These are phyloP conservation scores for Aspergillus sp. DNA, from an alignment of 2,329 filamentous ascomycete species.

Conservation along the genomic window DNA sequence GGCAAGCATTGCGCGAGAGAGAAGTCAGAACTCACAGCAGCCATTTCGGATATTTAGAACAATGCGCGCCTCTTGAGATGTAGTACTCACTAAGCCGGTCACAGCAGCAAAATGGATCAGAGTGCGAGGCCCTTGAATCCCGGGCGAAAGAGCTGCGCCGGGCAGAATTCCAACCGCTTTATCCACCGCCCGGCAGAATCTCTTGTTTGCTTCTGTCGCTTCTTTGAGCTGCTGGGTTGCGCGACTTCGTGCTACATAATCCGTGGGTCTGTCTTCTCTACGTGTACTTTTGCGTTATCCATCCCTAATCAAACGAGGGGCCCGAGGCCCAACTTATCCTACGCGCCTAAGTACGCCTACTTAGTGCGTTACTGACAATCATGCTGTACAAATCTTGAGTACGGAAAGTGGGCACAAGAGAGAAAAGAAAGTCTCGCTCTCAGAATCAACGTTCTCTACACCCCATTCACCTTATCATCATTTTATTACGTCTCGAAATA, in stretches of 20 bases:
- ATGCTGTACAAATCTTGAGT: background rate
- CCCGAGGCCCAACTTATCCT: too few species aligned
- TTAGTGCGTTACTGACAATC: background rate
- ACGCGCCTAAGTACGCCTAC: too few species aligned
- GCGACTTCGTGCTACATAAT: background rate
- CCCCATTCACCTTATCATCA: background rate
- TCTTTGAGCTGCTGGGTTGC: background rate
- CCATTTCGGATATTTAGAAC: conserved; percentile 28
- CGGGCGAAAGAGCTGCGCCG: conserved; percentile 14
- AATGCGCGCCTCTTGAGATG: conserved; percentile 8
- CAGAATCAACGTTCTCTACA: background rate
- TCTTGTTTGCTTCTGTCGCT: background rate
- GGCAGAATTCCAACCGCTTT: conserved; percentile 13
- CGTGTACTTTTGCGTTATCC: background rate
- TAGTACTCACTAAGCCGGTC: conserved; percentile 3
- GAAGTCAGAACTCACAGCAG: conserved; percentile 31
- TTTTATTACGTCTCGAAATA: background rate
- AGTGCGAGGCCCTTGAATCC: conserved; percentile 7
- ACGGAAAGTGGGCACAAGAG: background rate
- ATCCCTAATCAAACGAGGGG: background rate
- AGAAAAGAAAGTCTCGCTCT: background rate
- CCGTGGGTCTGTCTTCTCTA: background rate
- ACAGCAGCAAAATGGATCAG: conserved; percentile 14
- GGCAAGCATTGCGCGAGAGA: background rate
- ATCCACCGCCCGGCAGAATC: conserved; percentile 31